Evolutionary conservation across 148 eudicot genomes (phyloP).

Genomic region (Rhododendron henanense): DNA sequence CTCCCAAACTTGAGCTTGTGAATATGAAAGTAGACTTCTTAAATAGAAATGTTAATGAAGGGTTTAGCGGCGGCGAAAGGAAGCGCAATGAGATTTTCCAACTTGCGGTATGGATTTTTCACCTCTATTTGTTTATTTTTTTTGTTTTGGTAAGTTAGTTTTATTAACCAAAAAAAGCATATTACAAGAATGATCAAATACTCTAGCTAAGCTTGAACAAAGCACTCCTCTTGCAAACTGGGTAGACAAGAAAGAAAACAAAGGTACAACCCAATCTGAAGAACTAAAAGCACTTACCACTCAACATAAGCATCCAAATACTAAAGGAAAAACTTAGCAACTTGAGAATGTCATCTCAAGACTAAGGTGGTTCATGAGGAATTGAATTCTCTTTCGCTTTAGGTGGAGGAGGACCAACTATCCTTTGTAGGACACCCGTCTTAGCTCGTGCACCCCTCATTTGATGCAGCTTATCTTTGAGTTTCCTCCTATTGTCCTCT

Average conservation of each 20-base stretch:
- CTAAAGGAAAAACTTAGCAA: neutral
- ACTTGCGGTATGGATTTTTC: constrained; percentile 69
- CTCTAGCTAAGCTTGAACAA: too few species aligned
- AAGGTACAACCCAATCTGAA: too few species aligned
- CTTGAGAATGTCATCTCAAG: neutral
- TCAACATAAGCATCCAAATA: neutral
- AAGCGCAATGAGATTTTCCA: constrained; percentile 96
- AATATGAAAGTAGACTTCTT: constrained; percentile 89
- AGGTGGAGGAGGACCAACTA: neutral
- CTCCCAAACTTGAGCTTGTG: constrained; percentile 78
- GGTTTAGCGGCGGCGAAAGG: constrained; percentile 98
- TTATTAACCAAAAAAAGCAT: too few species aligned
- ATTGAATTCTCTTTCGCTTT: neutral
- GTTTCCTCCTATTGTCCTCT: neutral
- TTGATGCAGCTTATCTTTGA: neutral
- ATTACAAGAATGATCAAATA: too few species aligned
- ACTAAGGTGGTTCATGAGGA: neutral
- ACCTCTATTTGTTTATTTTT: neutral
- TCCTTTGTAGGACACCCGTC: neutral
- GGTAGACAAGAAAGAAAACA: too few species aligned
- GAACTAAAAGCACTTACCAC: neutral
- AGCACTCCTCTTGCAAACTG: too few species aligned
- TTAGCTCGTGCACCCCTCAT: neutral
- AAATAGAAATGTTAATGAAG: constrained; percentile 96
- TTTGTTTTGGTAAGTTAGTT: neutral